A percentile compares a stretch with the other conserved stretches of the same genome.
Evolutionary conservation across 331 rosid genomes (phyloP).

Genomic region (Quercus lobata): DNA sequence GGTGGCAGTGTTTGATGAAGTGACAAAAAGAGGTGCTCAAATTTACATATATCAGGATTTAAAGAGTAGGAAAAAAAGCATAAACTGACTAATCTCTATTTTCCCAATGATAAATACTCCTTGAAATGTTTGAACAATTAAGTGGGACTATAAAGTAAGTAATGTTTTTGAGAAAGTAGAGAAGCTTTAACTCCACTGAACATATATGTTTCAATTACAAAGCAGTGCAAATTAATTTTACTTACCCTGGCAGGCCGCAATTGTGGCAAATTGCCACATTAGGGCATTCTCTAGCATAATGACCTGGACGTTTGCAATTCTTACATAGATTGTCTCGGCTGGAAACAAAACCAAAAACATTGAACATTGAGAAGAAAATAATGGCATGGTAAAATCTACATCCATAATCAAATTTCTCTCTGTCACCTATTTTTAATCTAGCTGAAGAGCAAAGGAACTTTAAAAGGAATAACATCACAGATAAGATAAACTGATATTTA

Average conservation of each 20-base stretch:
- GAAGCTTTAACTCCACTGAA: not conserved
- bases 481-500: not conserved
- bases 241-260: constrained; percentile 91
- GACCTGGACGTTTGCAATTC: constrained; percentile 99
- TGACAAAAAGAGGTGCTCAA: not conserved
- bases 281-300: constrained; percentile 96
- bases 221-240: constrained; percentile 17
- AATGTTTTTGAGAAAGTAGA: not conserved
- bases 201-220: not conserved
- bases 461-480: not conserved
- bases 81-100: not conserved
- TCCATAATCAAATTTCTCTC: not conserved
- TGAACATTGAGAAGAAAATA: not conserved
- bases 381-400: not conserved
- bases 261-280: constrained; percentile 97
- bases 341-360: constrained; percentile 24
- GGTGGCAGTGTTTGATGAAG: not conserved
- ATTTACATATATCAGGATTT: not conserved
- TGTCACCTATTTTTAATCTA: too few species aligned
- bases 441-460: not conserved
- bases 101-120: not conserved
- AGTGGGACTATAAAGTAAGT: not conserved
- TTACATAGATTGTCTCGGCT: constrained; percentile 97
- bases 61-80: not conserved
- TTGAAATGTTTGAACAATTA: not conserved